Base-by-base conservation (phyloP, 192 early-diverging fungal species). In the Coemansia sp. region DNA sequence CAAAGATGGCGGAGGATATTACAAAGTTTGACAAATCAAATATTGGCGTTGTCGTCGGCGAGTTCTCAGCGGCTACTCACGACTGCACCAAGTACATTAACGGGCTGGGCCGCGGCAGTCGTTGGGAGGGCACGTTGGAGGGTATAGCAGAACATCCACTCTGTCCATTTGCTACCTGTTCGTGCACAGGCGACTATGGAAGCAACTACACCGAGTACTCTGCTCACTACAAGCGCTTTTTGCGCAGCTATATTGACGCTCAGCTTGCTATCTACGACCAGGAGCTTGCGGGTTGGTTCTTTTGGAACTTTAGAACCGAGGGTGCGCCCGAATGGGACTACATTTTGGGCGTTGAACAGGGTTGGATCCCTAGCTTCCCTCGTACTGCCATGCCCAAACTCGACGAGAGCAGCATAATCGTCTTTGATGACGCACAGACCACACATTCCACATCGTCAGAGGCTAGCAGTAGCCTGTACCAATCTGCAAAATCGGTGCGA, bases 21-120 rank as follows among this genome's bases (percentile, higher is more conserved):
- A 68, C 60, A 13, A 20, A 70, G 3, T 86, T 85, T 38, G 72
- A 76, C 31, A 68, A 76, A 8, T 60, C 79, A 3, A 76, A 76
- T 43, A 86, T 88, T 12, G 86, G 86, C 46, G 90, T 89, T 8
- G 88, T 93, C 67, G 90, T 90, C 1, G 91, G 91, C 20, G 91
- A 93, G 70, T 93, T 88, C 64, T 90, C 90, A 3, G 76, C 88
- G 1, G 90, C 90, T 29, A 89, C 87, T 5, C 90, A 88, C 62
- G 90, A 93, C 78, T 93, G 91, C 78, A 88, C 89, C 47, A 90
- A 88, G 34, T 91, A 87, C 66, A 79, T 92, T 61, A 93, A 91
- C 70, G 91, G 91, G 12, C 71, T 90, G 22, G 85, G 85, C n/a
- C 46, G 64, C 4, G 87, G 86, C 5, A 81, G 84, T 36, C 85